Conservation (phyloP, 768 basidiomycete genomes). For the Amanita phalloides region DNA sequence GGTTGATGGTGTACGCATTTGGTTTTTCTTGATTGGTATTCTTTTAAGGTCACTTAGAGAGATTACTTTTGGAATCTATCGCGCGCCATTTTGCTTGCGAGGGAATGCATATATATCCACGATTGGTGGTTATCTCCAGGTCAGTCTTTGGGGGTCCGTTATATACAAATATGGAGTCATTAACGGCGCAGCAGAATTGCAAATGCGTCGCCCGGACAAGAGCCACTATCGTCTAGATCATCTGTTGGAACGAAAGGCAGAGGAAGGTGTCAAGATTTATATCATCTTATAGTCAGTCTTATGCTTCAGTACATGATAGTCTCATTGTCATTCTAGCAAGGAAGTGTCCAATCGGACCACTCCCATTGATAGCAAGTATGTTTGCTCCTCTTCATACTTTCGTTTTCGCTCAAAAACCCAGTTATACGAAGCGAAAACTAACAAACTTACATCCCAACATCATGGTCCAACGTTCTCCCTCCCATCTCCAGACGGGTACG, state of each 20-base stretch:
- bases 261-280: conserved; percentile 92
- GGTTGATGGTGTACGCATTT: conserved; percentile 76
- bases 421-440: conserved; percentile 82
- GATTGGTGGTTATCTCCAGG: conserved; percentile 98
- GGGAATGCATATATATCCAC: conserved; percentile 86
- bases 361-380: conserved; percentile 85
- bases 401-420: conserved; percentile 13
- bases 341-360: conserved; percentile 95
- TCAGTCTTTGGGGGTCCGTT: conserved; percentile 15
- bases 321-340: conserved; percentile 40
- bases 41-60: conserved; percentile 36
- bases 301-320: not conserved
- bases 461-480: conserved; percentile 93
- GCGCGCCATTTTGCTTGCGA: conserved; percentile 81
- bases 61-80: conserved; percentile 99
- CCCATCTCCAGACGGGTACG: conserved; percentile 94
- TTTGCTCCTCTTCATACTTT: conserved; percentile 1
- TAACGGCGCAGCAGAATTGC: conserved; percentile 41
- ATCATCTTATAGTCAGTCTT: conserved; percentile 80
- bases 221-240: conserved; percentile 81
- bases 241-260: conserved; percentile 82
- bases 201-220: conserved; percentile 76
- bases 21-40: not conserved
- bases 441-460: conserved; percentile 81
- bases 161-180: not conserved